phyloP scores from a whole-genome alignment of 306 rosid species.

The Cicer bijugum region DNA sequence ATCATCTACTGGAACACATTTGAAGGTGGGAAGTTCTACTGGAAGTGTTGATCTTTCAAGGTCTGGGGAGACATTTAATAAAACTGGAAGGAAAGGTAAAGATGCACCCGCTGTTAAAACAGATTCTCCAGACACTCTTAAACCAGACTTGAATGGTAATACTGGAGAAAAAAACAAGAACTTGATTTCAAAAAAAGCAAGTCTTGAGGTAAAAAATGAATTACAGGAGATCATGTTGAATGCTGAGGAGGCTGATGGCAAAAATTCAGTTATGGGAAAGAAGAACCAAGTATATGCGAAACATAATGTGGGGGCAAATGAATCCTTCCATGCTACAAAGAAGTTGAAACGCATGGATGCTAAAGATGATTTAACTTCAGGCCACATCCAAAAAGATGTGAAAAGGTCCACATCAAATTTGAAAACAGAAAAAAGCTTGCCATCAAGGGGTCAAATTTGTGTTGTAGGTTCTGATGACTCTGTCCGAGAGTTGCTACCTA shows the following conservation, averaged over 20 bases:
- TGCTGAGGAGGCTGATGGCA: conserved; percentile 51
- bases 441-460: conserved; percentile 52
- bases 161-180: conserved; percentile 60
- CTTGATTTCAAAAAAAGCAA: conserved; percentile 45
- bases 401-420: no score
- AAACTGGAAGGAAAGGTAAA: conserved; percentile 58
- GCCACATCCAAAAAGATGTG: conserved; percentile 51
- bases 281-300: conserved; percentile 57
- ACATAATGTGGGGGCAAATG: conserved; percentile 56
- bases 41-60: conserved; percentile 48
- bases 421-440: not conserved
- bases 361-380: conserved; percentile 48
- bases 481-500: conserved; percentile 58
- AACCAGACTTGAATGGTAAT: conserved; percentile 51
- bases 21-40: conserved; percentile 52
- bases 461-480: conserved; percentile 52
- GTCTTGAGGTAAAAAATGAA: conserved; percentile 51
- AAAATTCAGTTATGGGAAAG: conserved; percentile 52
- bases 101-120: conserved; percentile 48
- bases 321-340: conserved; percentile 59
- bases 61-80: conserved; percentile 57
- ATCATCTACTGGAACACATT: conserved; percentile 44
- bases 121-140: conserved; percentile 51
- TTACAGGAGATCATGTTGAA: conserved; percentile 42
- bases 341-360: conserved; percentile 60